These are phyloP conservation scores for Betula pendula DNA, from an alignment of 306 rosid genomes.

Conservation along the genomic window DNA sequence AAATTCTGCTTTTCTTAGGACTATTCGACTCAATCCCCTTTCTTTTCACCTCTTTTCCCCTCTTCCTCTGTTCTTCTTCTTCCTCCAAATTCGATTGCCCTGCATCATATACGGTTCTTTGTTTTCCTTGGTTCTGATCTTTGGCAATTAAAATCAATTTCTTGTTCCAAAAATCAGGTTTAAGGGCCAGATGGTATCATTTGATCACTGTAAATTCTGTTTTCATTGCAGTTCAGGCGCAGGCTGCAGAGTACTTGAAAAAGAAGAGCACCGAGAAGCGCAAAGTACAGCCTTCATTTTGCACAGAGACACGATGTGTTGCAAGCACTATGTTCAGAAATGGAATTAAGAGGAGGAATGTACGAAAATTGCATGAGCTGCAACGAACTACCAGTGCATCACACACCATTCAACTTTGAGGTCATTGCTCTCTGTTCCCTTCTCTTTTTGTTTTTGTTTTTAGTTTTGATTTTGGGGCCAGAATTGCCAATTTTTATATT, in stretches of 20 bases:
- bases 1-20: no score
- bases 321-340: constrained; percentile 71
- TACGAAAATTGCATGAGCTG: constrained; percentile 46
- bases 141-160: neutral
- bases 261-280: constrained; percentile 46
- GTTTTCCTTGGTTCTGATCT: neutral
- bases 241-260: constrained; percentile 64
- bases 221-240: constrained; percentile 68
- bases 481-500: neutral
- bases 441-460: neutral
- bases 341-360: constrained; percentile 68
- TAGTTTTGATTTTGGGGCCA: neutral
- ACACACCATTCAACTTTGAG: constrained; percentile 26
- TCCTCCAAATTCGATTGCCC: no score
- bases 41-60: no score
- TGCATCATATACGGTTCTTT: no score
- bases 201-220: constrained; percentile 22
- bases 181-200: constrained; percentile 8
- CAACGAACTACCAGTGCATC: constrained; percentile 29
- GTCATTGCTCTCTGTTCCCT: constrained; percentile 21
- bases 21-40: no score
- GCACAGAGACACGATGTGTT: constrained; percentile 38
- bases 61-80: no score
- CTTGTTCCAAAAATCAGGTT: neutral
- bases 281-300: constrained; percentile 24